phyloP scores from a whole-genome alignment of 305 asterid species.

The Plantago coronopus region DNA sequence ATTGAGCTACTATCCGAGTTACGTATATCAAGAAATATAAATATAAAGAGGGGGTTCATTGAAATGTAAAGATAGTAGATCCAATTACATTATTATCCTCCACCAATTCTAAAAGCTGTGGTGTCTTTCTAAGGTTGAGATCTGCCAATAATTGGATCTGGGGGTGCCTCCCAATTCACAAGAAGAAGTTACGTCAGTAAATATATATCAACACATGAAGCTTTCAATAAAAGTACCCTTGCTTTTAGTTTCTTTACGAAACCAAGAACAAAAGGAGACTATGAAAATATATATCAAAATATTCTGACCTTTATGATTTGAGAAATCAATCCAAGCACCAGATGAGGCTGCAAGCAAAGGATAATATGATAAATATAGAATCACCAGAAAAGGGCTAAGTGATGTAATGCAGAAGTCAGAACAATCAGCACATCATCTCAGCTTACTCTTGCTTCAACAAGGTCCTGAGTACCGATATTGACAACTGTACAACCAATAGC shows the following conservation, averaged over 20 bases:
- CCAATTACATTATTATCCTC: slow-evolving; percentile 79
- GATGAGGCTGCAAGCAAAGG: slow-evolving; percentile 80
- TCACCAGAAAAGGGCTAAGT: slow-evolving; percentile 1
- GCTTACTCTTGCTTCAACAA: slow-evolving; percentile 96
- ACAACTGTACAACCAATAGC: slow-evolving; percentile 99
- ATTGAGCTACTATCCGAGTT: slow-evolving; percentile 21
- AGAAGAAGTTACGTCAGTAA: slow-evolving; percentile 24
- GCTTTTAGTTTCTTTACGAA: neutral
- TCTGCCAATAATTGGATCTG: slow-evolving; percentile 97
- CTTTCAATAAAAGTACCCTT: slow-evolving; percentile 6
- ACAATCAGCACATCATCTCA: slow-evolving; percentile 22
- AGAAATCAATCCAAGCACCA: slow-evolving; percentile 91
- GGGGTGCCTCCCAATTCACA: slow-evolving; percentile 30
- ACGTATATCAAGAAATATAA: slow-evolving; percentile 12
- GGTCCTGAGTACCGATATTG: slow-evolving; percentile 90
- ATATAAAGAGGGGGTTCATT: slow-evolving; percentile 6
- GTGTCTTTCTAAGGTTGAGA: slow-evolving; percentile 97
- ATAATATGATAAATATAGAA: slow-evolving; percentile 18
- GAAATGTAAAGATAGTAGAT: slow-evolving; percentile 18
- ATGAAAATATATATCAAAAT: slow-evolving; percentile 16
- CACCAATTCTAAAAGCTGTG: slow-evolving; percentile 91
- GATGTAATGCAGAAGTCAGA: slow-evolving; percentile 7
- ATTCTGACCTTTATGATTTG: slow-evolving; percentile 89
- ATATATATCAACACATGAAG: slow-evolving; percentile 21
- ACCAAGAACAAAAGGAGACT: slow-evolving; percentile 19